phyloP scores from a whole-genome alignment of 805 yeast genomes.

The Pichia phayaonensis region DNA sequence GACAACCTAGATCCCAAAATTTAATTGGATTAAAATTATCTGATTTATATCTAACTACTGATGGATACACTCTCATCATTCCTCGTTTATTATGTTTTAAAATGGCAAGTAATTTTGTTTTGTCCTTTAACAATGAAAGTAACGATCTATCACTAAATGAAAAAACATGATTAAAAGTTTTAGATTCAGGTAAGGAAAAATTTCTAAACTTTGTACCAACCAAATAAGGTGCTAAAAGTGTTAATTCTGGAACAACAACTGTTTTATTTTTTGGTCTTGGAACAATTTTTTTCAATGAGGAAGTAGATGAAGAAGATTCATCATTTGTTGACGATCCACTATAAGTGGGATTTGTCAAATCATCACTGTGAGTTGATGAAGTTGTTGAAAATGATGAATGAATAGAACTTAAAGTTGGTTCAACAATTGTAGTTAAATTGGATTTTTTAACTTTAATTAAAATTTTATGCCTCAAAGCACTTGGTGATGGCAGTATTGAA shows the following conservation, averaged over 20 bases:
- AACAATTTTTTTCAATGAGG: conserved; percentile 18
- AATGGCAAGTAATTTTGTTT: conserved; percentile 44
- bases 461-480: conserved; percentile 59
- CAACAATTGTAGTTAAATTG: conserved; percentile 13
- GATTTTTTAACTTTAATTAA: conserved; percentile 70
- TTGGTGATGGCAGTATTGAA: conserved; percentile 59
- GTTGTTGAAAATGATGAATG: conserved; percentile 31
- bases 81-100: conserved; percentile 70
- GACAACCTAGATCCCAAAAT: conserved; percentile 83
- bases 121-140: conserved; percentile 56
- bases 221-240: conserved; percentile 60
- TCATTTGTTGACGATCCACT: neutral
- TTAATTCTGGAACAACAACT: conserved; percentile 36
- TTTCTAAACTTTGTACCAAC: conserved; percentile 74
- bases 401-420: conserved; percentile 2
- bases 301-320: neutral
- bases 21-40: conserved; percentile 72
- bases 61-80: conserved; percentile 83
- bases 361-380: conserved; percentile 15
- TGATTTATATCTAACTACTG: conserved; percentile 66
- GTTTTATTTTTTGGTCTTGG: conserved; percentile 13
- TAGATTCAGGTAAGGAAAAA: conserved; percentile 81
- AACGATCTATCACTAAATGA: conserved; percentile 75
- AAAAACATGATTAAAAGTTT: conserved; percentile 72
- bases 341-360: neutral